Conservation (phyloP, 108 stramenopile species). For the Thalassiosira profunda region DNA sequence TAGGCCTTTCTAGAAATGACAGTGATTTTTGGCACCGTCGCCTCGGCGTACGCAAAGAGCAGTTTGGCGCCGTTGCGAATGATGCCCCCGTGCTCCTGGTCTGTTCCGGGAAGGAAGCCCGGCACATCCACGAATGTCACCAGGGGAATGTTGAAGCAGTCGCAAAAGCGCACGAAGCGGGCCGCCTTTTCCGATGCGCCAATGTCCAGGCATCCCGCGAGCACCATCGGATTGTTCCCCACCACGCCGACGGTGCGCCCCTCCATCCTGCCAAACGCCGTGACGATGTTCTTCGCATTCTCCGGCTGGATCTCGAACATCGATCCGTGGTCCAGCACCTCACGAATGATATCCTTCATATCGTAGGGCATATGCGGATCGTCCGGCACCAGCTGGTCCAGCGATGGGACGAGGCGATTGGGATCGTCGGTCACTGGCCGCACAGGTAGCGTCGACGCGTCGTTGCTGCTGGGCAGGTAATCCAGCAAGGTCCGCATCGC, state of each 20-base stretch:
- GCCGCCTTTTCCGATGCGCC: constrained; percentile 96
- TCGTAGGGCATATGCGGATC: constrained; percentile 99
- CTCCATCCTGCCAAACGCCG: constrained; percentile 96
- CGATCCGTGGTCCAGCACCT: constrained; percentile 95
- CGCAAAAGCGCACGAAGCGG: constrained; percentile 97
- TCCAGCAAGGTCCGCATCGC: constrained; percentile 91
- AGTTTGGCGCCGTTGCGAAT: constrained; percentile 98
- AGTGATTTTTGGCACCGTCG: constrained; percentile 98
- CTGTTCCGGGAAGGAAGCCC: constrained; percentile 98
- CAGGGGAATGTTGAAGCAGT: constrained; percentile 99
- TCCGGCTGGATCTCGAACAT: constrained; percentile 98
- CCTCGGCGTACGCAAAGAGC: constrained; percentile 98
- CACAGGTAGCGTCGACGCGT: constrained; percentile 70
- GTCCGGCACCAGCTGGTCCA: constrained; percentile 95
- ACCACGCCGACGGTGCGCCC: constrained; percentile 97
- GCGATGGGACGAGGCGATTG: constrained; percentile 82
- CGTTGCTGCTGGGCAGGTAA: constrained; percentile 95
- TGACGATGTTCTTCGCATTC: constrained; percentile 96
- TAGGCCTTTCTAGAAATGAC: constrained; percentile 99
- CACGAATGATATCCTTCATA: constrained; percentile 80
- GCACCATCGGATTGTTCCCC: constrained; percentile 96
- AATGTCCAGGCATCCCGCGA: constrained; percentile 99
- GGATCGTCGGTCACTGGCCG: constrained; percentile 80
- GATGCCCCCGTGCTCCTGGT: constrained; percentile 93
- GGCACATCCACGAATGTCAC: constrained; percentile 99